phyloP scores from a whole-genome alignment of 495 filamentous ascomycete species.

The Penicillium samsonianum region DNA sequence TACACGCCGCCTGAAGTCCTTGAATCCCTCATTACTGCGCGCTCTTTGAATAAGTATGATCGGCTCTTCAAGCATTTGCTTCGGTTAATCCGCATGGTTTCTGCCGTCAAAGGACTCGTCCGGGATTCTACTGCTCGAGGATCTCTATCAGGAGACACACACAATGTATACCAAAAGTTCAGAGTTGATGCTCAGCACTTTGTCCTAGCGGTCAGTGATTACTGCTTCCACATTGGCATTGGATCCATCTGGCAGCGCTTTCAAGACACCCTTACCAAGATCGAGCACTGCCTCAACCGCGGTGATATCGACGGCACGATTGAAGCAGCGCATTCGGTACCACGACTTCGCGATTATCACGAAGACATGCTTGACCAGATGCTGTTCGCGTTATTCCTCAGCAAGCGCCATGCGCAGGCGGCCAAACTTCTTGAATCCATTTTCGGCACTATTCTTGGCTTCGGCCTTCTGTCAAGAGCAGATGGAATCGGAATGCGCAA shows the following conservation, averaged over 20 bases:
- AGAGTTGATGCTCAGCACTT: constrained; percentile 78
- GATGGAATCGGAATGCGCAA: constrained; percentile 41
- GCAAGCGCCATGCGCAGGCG: constrained; percentile 55
- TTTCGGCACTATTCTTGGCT: constrained; percentile 69
- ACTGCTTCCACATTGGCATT: constrained; percentile 79
- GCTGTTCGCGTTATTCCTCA: constrained; percentile 70
- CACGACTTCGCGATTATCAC: constrained; percentile 67
- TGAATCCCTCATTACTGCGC: constrained; percentile 67
- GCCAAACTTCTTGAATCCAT: constrained; percentile 76
- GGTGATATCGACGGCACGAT: constrained; percentile 48
- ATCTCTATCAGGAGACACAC: constrained; percentile 38
- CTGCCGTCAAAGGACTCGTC: constrained; percentile 69
- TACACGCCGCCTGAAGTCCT: constrained; percentile 79
- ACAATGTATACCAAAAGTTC: constrained; percentile 60
- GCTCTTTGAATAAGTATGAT: constrained; percentile 76
- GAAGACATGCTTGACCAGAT: constrained; percentile 78
- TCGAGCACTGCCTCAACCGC: constrained; percentile 59
- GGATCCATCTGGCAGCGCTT: constrained; percentile 69
- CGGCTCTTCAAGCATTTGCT: constrained; percentile 76
- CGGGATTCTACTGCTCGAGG: constrained; percentile 54
- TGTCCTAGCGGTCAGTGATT: constrained; percentile 62
- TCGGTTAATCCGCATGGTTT: constrained; percentile 75
- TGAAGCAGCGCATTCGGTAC: constrained; percentile 58
- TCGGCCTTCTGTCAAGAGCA: constrained; percentile 54
- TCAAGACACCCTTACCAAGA: constrained; percentile 59